phyloP scores from a whole-genome alignment of 164 flowering plant genomes.

The Saururus chinensis region DNA sequence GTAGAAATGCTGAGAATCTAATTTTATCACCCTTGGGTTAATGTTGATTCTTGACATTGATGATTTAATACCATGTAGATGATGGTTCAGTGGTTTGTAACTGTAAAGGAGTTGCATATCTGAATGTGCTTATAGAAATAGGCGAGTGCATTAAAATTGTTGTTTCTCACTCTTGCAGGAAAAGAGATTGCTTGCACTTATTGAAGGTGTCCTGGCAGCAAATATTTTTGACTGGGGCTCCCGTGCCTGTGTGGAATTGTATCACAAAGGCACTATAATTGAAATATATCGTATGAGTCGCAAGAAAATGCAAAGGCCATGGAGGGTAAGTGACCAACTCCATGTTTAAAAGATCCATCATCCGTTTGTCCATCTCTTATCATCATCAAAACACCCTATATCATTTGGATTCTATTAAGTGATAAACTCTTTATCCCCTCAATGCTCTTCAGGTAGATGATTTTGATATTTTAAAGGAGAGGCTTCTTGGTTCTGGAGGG shows the following conservation, averaged over 20 bases:
- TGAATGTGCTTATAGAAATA: too few relatives aligned
- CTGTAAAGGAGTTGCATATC: too few relatives aligned
- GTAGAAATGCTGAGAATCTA: too few relatives aligned
- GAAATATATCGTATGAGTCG: conserved; percentile 99
- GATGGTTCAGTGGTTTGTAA: too few relatives aligned
- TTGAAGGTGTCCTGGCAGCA: conserved; percentile 99
- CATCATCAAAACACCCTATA: background rate
- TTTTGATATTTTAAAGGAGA: conserved; percentile 70
- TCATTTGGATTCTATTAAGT: background rate
- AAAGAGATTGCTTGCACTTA: conserved; percentile 61
- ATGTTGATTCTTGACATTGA: too few relatives aligned
- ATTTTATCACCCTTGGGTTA: conserved; percentile 33
- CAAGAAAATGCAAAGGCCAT: conserved; percentile 94
- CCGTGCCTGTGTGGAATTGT: conserved; percentile 98
- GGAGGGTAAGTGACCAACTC: conserved; percentile 31
- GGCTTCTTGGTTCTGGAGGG: conserved; percentile 77
- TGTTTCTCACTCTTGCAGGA: conserved; percentile 48
- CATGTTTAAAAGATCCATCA: too few relatives aligned
- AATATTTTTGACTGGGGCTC: conserved; percentile 99
- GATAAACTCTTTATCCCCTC: too few relatives aligned
- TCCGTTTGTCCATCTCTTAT: background rate
- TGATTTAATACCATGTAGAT: too few relatives aligned
- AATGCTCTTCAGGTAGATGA: conserved; percentile 69
- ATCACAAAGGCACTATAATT: conserved; percentile 92
- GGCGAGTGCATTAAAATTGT: too few relatives aligned